phyloP scores from a whole-genome alignment of 768 basidiomycete genomes.

The Rhodotorula paludigena region DNA sequence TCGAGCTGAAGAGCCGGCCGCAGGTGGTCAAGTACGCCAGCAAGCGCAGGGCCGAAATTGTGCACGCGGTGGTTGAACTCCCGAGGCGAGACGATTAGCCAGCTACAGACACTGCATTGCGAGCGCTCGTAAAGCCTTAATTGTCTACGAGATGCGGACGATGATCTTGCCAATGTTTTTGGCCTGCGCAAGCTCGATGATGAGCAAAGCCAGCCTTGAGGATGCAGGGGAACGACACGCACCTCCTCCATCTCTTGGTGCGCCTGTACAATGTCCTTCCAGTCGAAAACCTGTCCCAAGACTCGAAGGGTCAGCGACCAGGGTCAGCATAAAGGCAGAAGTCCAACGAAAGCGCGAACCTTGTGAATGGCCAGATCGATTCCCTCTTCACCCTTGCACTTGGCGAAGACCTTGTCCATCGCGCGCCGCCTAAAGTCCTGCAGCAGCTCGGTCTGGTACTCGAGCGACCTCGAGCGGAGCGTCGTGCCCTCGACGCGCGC shows the following conservation, averaged over 20 bases:
- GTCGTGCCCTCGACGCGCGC: slow-evolving; percentile 80
- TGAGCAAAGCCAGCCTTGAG: slow-evolving; percentile 14
- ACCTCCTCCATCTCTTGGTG: slow-evolving; percentile 76
- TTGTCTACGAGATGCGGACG: slow-evolving; percentile 41
- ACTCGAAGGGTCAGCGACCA: slow-evolving; percentile 15
- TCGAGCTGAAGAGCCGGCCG: slow-evolving; percentile 24
- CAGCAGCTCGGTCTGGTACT: slow-evolving; percentile 69
- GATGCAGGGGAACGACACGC: background rate
- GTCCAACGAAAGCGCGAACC: slow-evolving; percentile 47
- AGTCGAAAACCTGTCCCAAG: slow-evolving; percentile 62
- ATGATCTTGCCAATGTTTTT: slow-evolving; percentile 55
- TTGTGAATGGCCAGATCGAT: slow-evolving; percentile 64
- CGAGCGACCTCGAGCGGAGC: slow-evolving; percentile 64
- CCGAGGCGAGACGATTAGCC: background rate
- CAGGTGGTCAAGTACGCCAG: slow-evolving; percentile 26
- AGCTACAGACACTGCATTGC: too few relatives aligned
- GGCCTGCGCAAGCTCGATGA: slow-evolving; percentile 58
- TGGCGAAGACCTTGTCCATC: slow-evolving; percentile 36
- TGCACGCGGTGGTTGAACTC: slow-evolving; percentile 4
- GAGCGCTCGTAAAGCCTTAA: too few relatives aligned
- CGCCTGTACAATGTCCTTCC: slow-evolving; percentile 72
- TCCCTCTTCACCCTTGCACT: slow-evolving; percentile 24
- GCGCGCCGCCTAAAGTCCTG: slow-evolving; percentile 41
- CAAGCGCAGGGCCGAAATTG: slow-evolving; percentile 29
- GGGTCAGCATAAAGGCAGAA: background rate